phyloP scores from a whole-genome alignment of 192 early-diverging fungal genomes.

The Coemansia sp. region DNA sequence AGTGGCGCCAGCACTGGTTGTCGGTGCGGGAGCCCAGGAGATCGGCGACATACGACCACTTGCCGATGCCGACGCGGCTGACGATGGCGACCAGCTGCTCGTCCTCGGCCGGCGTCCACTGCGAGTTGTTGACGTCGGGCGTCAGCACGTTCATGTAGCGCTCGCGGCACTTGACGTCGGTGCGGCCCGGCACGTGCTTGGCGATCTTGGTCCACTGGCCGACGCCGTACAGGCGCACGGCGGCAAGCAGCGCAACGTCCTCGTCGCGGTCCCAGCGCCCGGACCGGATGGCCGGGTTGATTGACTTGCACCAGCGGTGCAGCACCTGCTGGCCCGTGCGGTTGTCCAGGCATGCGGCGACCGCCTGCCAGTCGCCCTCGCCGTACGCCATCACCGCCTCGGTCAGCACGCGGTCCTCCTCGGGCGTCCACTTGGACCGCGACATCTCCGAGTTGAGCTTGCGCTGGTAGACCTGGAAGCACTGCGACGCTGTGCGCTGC shows the following conservation, averaged over 20 bases:
- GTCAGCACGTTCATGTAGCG: slow-evolving; percentile 71
- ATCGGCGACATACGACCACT: slow-evolving; percentile 60
- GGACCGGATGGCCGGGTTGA: slow-evolving; percentile 66
- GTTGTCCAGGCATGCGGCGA: slow-evolving; percentile 63
- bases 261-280: slow-evolving; percentile 69
- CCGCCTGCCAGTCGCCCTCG: slow-evolving; percentile 71
- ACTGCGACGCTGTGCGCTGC: slow-evolving; percentile 70
- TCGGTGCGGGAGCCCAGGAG: slow-evolving; percentile 56
- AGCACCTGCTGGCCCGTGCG: slow-evolving; percentile 72
- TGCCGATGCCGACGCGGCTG: slow-evolving; percentile 51
- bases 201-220: slow-evolving; percentile 72
- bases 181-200: slow-evolving; percentile 68
- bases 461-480: slow-evolving; percentile 69
- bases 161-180: slow-evolving; percentile 78
- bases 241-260: slow-evolving; percentile 63
- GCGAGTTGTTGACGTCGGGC: slow-evolving; percentile 58
- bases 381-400: slow-evolving; percentile 68
- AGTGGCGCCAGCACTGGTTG: slow-evolving; percentile 63
- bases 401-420: slow-evolving; percentile 63
- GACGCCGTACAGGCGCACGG: slow-evolving; percentile 65
- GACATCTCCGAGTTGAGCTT: slow-evolving; percentile 47
- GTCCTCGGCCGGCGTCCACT: slow-evolving; percentile 59
- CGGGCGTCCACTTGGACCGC: slow-evolving; percentile 64
- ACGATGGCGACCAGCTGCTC: slow-evolving; percentile 47
- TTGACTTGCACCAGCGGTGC: slow-evolving; percentile 69